These are phyloP conservation scores for Lentinus tigrinus DNA, from an alignment of 768 basidiomycete genomes.

Conservation along the genomic window DNA sequence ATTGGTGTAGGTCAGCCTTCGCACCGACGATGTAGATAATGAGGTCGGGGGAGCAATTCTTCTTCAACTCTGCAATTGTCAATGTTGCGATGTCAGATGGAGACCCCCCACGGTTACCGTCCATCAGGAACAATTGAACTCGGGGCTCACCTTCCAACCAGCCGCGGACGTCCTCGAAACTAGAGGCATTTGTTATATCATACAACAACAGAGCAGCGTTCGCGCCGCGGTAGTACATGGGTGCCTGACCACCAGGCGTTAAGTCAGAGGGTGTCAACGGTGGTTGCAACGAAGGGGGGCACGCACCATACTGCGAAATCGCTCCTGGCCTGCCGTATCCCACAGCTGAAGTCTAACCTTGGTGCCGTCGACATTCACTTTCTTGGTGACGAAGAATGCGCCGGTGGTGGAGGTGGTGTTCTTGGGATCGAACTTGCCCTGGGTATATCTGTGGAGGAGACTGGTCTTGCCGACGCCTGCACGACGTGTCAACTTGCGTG, in stretches of 20 bases:
- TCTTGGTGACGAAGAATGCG: constrained; percentile 93
- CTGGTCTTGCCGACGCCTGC: constrained; percentile 91
- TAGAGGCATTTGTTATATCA: constrained; percentile 88
- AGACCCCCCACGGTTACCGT: background rate
- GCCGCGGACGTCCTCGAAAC: constrained; percentile 87
- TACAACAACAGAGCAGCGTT: constrained; percentile 93
- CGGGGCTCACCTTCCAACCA: constrained; percentile 78
- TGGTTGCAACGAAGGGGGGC: background rate
- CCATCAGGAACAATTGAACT: background rate
- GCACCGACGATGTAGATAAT: constrained; percentile 95
- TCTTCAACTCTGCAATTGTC: constrained; percentile 69
- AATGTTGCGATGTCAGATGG: constrained; percentile 1
- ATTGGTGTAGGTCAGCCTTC: constrained; percentile 76
- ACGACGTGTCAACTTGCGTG: constrained; percentile 31
- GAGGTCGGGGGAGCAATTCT: constrained; percentile 83
- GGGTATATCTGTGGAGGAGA: constrained; percentile 85
- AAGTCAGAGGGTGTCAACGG: constrained; percentile 6
- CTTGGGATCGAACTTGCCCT: constrained; percentile 86
- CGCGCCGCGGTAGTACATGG: constrained; percentile 96
- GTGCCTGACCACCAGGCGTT: constrained; percentile 54
- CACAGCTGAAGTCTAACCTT: constrained; percentile 86
- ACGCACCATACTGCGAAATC: constrained; percentile 83
- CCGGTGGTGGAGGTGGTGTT: constrained; percentile 89
- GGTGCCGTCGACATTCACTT: constrained; percentile 79
- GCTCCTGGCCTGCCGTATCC: constrained; percentile 94